phyloP scores from a whole-genome alignment of 768 basidiomycete species.

The Psilocybe tampanensis region DNA sequence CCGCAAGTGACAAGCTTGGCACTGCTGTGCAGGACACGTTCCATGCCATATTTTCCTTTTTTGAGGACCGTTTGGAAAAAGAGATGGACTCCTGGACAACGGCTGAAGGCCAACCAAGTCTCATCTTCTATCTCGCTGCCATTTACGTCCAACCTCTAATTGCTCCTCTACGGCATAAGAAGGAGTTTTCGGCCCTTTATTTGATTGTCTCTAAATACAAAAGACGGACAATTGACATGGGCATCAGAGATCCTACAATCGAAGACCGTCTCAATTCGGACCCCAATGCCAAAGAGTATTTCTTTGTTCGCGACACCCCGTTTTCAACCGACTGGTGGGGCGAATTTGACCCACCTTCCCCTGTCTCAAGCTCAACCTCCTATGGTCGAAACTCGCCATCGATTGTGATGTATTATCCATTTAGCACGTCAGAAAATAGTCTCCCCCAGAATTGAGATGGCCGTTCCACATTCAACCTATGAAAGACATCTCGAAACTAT shows the following conservation, averaged over 20 bases:
- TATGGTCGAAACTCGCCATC: not conserved
- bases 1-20: not conserved
- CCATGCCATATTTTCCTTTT: not conserved
- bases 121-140: not conserved
- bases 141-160: not conserved
- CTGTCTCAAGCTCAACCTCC: not conserved
- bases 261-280: not conserved
- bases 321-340: not conserved
- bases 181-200: not conserved
- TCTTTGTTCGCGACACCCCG: not conserved
- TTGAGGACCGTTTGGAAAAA: not conserved
- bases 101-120: not conserved
- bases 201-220: not conserved
- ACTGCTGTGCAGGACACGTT: not conserved
- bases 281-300: not conserved
- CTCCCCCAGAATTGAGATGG: not conserved
- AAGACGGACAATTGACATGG: not conserved
- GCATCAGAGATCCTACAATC: not conserved
- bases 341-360: not conserved
- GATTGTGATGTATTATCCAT: not conserved
- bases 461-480: not conserved
- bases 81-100: not conserved
- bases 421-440: not conserved
- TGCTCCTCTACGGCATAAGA: not conserved
- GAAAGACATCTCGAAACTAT: not conserved